Percentiles rank a stretch among this genome's conserved stretches.
Evolutionary conservation across 208 protist genomes (phyloP).

Genomic region (Novymonas esmeraldas): DNA sequence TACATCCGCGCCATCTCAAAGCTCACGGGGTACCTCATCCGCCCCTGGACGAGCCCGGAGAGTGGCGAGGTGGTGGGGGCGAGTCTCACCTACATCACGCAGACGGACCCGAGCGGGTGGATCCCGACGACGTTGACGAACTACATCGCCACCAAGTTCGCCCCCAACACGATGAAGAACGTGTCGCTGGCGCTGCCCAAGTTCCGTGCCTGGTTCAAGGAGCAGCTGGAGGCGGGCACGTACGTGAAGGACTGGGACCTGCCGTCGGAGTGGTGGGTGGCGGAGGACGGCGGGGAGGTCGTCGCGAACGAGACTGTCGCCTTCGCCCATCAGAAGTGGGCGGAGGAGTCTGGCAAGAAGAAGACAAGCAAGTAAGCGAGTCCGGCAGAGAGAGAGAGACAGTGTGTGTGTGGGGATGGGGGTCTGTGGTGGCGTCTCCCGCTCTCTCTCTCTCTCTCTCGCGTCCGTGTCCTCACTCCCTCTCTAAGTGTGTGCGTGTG

Average conservation of each 20-base stretch:
- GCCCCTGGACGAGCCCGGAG: conserved; percentile 54
- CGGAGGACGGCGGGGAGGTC: conserved; percentile 25
- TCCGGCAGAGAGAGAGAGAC: background rate
- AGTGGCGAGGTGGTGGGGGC: conserved; percentile 47
- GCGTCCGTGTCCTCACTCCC: background rate
- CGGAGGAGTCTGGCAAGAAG: conserved; percentile 25
- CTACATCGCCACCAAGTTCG: conserved; percentile 77
- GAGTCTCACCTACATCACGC: conserved; percentile 85
- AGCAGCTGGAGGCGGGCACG: conserved; percentile 49
- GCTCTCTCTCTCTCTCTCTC: background rate
- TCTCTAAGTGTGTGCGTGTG: background rate
- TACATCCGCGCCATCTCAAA: conserved; percentile 78
- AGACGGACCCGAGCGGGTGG: conserved; percentile 82
- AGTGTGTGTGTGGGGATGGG: background rate
- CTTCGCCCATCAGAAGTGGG: conserved; percentile 57
- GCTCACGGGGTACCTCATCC: conserved; percentile 87
- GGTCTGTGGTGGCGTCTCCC: background rate
- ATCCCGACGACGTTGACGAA: conserved; percentile 84
- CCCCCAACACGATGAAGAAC: conserved; percentile 69
- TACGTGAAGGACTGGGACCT: conserved; percentile 70
- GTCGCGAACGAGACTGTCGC: conserved; percentile 59
- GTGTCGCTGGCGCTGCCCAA: conserved; percentile 47
- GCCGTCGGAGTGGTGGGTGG: conserved; percentile 46
- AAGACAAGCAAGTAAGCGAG: conserved; percentile 4
- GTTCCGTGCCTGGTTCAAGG: conserved; percentile 67